Conservation (phyloP, 1,284 basidiomycete species). For the Trichosporon asahii region DNA sequence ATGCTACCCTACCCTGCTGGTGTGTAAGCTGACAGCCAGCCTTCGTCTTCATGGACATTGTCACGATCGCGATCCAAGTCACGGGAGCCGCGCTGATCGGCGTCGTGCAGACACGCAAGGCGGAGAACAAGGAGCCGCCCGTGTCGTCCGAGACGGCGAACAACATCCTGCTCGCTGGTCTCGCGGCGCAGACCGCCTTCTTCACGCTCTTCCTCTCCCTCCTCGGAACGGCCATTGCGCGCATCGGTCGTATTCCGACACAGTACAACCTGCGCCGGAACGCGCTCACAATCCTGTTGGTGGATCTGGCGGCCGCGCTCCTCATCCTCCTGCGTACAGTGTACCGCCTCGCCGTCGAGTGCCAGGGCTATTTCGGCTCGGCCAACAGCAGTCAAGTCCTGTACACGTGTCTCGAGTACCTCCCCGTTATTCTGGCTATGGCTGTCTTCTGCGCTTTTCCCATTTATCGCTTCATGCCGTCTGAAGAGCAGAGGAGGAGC, state of each 20-base stretch:
- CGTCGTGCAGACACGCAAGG: conserved; percentile 42
- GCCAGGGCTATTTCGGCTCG: conserved; percentile 47
- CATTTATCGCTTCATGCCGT: conserved; percentile 21
- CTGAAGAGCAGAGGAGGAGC: background rate
- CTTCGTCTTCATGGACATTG: conserved; percentile 49
- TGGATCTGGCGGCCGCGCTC: conserved; percentile 15
- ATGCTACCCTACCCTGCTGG: too few species aligned
- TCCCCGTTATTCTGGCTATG: conserved; percentile 50
- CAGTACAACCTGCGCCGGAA: background rate
- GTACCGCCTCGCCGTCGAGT: conserved; percentile 53
- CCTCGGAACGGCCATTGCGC: conserved; percentile 11
- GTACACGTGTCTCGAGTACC: conserved; percentile 50
- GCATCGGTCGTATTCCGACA: background rate
- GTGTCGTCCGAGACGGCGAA: conserved; percentile 47
- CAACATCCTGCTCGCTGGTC: conserved; percentile 52
- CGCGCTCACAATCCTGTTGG: conserved; percentile 11
- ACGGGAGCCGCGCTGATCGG: conserved; percentile 53
- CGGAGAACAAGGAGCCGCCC: conserved; percentile 28
- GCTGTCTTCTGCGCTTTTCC: conserved; percentile 37
- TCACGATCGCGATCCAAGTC: conserved; percentile 48
- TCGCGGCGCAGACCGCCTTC: conserved; percentile 41
- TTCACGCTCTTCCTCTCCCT: conserved; percentile 18
- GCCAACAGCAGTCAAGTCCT: conserved; percentile 46
- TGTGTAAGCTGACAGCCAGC: conserved; percentile 21
- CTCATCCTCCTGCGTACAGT: conserved; percentile 47